A percentile compares a stretch with the other conserved stretches of the same genome.
phyloP scores from a whole-genome alignment of 768 basidiomycete genomes.

The Phlebiopsis flavidoalba region DNA sequence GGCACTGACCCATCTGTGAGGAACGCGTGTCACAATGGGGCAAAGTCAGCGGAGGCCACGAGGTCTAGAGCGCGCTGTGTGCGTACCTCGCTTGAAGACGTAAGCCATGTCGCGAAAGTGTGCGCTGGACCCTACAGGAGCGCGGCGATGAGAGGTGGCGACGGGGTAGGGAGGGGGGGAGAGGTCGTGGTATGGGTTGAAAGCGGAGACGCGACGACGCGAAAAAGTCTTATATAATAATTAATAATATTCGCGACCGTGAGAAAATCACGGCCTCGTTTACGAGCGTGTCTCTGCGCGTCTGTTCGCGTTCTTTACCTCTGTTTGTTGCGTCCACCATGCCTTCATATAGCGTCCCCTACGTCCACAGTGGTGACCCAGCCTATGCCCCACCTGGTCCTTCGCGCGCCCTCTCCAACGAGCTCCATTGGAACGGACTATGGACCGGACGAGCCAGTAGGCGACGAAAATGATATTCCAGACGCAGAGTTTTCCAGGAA shows the following conservation, averaged over 20 bases:
- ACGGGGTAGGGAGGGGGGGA: constrained; percentile 4
- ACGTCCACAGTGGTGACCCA: constrained; percentile 20
- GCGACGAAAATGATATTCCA: constrained; percentile 33
- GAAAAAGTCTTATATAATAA: constrained; percentile 19
- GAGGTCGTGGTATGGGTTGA: constrained; percentile 23
- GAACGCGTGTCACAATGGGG: constrained; percentile 7
- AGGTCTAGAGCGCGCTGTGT: background rate
- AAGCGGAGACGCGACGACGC: constrained; percentile 21
- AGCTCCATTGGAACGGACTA: constrained; percentile 45
- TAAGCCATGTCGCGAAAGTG: constrained; percentile 34
- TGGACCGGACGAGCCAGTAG: constrained; percentile 38
- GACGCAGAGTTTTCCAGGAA: constrained; percentile 33
- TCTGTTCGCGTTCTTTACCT: constrained; percentile 11
- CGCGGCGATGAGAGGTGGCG: constrained; percentile 1
- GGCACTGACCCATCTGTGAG: constrained; percentile 45
- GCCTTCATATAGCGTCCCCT: constrained; percentile 16
- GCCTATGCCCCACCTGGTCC: constrained; percentile 40
- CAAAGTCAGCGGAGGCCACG: constrained; percentile 11
- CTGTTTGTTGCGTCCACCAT: constrained; percentile 5
- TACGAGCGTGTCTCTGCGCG: background rate
- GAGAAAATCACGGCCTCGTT: constrained; percentile 6
- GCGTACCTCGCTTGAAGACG: constrained; percentile 53
- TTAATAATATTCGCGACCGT: constrained; percentile 8
- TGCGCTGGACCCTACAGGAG: background rate
- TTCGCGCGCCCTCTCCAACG: constrained; percentile 41